Conservation (phyloP, 108 stramenopile species). For the Nannochloropsis salina region DNA sequence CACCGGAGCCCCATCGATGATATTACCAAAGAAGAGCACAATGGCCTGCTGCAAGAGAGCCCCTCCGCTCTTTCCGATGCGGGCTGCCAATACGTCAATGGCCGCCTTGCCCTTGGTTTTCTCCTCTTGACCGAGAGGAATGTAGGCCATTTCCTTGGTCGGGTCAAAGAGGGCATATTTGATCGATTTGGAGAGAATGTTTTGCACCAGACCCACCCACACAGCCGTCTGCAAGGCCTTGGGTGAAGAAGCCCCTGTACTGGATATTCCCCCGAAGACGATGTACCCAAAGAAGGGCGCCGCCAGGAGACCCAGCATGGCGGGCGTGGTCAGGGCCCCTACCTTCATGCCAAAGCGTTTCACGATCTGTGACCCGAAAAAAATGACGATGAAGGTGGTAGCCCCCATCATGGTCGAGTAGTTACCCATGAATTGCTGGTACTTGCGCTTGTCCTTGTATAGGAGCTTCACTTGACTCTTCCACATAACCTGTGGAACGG, state of each 20-base stretch:
- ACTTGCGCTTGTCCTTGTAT: conserved; percentile 86
- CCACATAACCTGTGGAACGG: conserved; percentile 71
- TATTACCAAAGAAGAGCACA: conserved; percentile 81
- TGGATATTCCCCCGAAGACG: conserved; percentile 29
- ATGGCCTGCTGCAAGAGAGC: conserved; percentile 83
- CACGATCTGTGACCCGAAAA: conserved; percentile 78
- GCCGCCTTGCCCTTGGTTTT: conserved; percentile 72
- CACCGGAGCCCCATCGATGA: conserved; percentile 74
- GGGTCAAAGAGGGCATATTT: conserved; percentile 89
- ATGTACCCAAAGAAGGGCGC: conserved; percentile 54
- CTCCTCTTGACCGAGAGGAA: conserved; percentile 87
- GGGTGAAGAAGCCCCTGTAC: conserved; percentile 33
- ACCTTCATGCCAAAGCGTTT: conserved; percentile 81
- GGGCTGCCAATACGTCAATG: conserved; percentile 86
- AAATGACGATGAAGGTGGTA: conserved; percentile 87
- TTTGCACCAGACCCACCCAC: conserved; percentile 85
- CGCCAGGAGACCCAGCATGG: conserved; percentile 53
- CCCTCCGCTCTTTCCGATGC: conserved; percentile 89
- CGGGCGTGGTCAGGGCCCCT: conserved; percentile 88
- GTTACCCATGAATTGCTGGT: conserved; percentile 95
- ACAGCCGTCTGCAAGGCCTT: conserved; percentile 75
- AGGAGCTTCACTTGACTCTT: conserved; percentile 64
- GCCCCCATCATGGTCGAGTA: conserved; percentile 83
- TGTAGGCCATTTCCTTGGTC: conserved; percentile 98
- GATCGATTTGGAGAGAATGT: conserved; percentile 82